Evolutionary conservation across 2,329 filamentous ascomycete genomes (phyloP).

Genomic region (Diaporthe citriasiana): DNA sequence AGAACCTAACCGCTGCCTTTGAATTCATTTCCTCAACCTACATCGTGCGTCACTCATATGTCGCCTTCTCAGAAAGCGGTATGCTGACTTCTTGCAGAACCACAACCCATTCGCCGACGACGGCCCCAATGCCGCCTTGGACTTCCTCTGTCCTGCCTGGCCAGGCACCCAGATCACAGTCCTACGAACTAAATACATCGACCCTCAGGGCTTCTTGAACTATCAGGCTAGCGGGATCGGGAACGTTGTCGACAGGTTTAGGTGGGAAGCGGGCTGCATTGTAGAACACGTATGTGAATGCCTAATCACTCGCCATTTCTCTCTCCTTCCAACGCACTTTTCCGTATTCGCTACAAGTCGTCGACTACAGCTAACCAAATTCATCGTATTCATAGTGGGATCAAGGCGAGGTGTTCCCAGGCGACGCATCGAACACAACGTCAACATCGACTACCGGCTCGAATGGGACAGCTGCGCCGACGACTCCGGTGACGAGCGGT

Average conservation of each 20-base stretch:
- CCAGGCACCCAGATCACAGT: constrained; percentile 41
- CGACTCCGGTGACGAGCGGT: constrained; percentile 11
- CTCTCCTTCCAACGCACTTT: background rate
- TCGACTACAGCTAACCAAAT: background rate
- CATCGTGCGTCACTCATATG: constrained; percentile 24
- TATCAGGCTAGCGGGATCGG: constrained; percentile 43
- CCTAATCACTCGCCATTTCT: background rate
- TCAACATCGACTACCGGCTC: background rate
- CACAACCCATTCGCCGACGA: constrained; percentile 45
- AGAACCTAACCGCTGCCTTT: constrained; percentile 47
- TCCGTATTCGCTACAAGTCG: too few species aligned
- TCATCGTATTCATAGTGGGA: background rate
- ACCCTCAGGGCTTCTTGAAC: constrained; percentile 43
- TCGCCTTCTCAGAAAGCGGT: too few species aligned
- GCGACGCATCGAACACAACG: background rate
- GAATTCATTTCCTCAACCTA: constrained; percentile 45
- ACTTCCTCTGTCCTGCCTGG: constrained; percentile 44
- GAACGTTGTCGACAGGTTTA: constrained; percentile 45
- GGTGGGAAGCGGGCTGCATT: constrained; percentile 47
- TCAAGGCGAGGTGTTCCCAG: constrained; percentile 14
- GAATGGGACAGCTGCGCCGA: background rate
- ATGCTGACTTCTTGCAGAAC: constrained; percentile 40
- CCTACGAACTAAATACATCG: constrained; percentile 41
- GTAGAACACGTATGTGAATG: constrained; percentile 45
- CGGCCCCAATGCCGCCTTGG: constrained; percentile 44